phyloP scores from a whole-genome alignment of 495 filamentous ascomycete genomes.

The Jackrogersella multiformis region DNA sequence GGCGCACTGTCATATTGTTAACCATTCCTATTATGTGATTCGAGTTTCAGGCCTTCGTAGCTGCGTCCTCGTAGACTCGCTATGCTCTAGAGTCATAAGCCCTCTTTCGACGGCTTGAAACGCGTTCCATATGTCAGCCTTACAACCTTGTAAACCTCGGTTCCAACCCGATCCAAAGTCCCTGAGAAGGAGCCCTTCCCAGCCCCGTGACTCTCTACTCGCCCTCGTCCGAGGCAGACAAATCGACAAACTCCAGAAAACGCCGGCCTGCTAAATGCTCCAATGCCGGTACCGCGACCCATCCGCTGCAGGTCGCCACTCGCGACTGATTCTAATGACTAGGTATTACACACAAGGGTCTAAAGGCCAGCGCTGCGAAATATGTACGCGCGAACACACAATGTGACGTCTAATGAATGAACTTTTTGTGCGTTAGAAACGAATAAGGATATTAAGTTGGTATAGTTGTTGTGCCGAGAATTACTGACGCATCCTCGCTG shows the following conservation, averaged over 20 bases:
- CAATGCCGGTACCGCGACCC: slow-evolving; percentile 30
- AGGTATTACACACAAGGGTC: slow-evolving; percentile 46
- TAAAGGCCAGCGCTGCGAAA: slow-evolving; percentile 25
- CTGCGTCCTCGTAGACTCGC: slow-evolving; percentile 19
- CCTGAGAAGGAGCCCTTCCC: slow-evolving; percentile 14
- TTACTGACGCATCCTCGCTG: slow-evolving; percentile 25
- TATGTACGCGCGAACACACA: slow-evolving; percentile 41
- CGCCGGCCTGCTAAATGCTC: slow-evolving; percentile 38
- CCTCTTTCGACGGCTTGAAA: slow-evolving; percentile 19
- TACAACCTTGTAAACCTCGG: slow-evolving; percentile 2
- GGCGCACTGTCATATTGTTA: slow-evolving; percentile 32
- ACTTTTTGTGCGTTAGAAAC: slow-evolving; percentile 21
- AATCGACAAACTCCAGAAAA: slow-evolving; percentile 24
- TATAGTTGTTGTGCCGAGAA: slow-evolving; percentile 12
- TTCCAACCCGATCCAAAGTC: slow-evolving; percentile 32
- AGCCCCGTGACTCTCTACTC: slow-evolving; percentile 18
- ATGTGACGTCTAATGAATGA: slow-evolving; percentile 26
- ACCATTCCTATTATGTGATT: slow-evolving; percentile 39
- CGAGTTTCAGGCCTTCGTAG: slow-evolving; percentile 23
- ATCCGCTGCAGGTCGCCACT: slow-evolving; percentile 20
- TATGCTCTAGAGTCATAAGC: slow-evolving; percentile 14
- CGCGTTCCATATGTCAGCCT: slow-evolving; percentile 21
- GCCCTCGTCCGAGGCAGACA: slow-evolving; percentile 14
- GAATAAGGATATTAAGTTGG: slow-evolving; percentile 22
- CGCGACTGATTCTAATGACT: slow-evolving; percentile 34